Evolutionary conservation across 116 monocot species (phyloP).

Genomic region (Cymodocea nodosa): DNA sequence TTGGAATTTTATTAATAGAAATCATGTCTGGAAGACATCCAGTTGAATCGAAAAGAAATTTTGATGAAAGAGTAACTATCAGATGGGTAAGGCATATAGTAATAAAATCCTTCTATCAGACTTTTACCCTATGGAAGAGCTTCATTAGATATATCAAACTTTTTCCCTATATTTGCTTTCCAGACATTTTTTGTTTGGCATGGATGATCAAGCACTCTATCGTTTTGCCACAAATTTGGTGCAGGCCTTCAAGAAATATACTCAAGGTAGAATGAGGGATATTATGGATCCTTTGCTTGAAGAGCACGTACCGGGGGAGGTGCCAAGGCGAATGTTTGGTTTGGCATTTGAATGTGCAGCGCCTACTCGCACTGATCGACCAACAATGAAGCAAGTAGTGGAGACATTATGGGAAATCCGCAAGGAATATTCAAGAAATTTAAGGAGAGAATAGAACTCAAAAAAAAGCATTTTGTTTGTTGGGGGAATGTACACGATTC

Average conservation of each 20-base stretch:
- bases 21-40: constrained; percentile 82
- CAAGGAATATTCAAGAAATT: constrained; percentile 23
- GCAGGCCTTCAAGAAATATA: constrained; percentile 65
- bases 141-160: neutral
- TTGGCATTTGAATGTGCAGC: constrained; percentile 84
- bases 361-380: constrained; percentile 60
- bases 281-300: constrained; percentile 58
- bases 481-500: too few species aligned
- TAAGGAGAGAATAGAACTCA: too few species aligned
- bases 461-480: too few species aligned
- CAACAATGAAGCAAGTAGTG: constrained; percentile 74
- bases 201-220: neutral
- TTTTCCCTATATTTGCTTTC: too few species aligned
- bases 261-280: constrained; percentile 35
- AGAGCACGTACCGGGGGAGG: constrained; percentile 37
- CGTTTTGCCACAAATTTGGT: neutral
- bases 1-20: constrained; percentile 86
- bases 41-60: constrained; percentile 43
- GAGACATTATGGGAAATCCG: constrained; percentile 78
- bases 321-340: constrained; percentile 33
- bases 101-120: neutral
- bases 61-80: constrained; percentile 60
- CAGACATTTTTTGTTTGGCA: neutral
- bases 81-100: constrained; percentile 64
- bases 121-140: neutral